Base-by-base conservation (phyloP, 2,329 filamentous ascomycete genomes). In the Emergomyces pasteurianus region DNA sequence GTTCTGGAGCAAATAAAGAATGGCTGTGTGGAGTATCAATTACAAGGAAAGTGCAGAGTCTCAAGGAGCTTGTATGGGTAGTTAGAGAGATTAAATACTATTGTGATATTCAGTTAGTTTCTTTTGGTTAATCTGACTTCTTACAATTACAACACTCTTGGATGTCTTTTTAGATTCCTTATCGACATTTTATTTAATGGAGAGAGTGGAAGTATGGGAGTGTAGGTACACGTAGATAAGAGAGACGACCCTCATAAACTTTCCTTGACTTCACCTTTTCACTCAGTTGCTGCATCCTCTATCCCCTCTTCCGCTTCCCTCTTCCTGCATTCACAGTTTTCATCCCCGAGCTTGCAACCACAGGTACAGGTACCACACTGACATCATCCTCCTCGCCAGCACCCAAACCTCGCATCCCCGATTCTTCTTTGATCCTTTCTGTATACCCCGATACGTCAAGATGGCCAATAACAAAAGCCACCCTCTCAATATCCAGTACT, bases 401-500 rank as follows among this genome's bases (percentile, higher is more conserved):
- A 8, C 28, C 38, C 34, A n/a, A 16, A 31, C 8, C 14, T 12
- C 14, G 14, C 36, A 26, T 56, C 36, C 6, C 7, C 5, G 49
- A 52, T 34, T 28, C 26, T n/a, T 34, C 26, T 16, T 52, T 34
- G 14, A 38, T 54, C 31, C 34, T 21, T 26, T 58, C 47, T 18
- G 50, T 43, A 63, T 65, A 65, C 3, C 65, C 70, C 2, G 71
- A 73, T 1, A 68, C 52, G 23, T 65, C 67, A 56, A 74, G 62
- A 65, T 74, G 67, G 18, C 69, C 68, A n/a, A 75, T 56, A 57
- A 76, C 73, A 63, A 71, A 74, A 7, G 72, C 74, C 42, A 70
- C 72, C 53, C 70, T 73, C 61, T 76, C 74, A 53, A 75, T 66
- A 61, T 74, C 70, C 10, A 61, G 46, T 60, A 68, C 66, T 2